These are phyloP conservation scores for Geotrichum macrosporum DNA, from an alignment of 1,139 yeast genomes.

Conservation along the genomic window DNA sequence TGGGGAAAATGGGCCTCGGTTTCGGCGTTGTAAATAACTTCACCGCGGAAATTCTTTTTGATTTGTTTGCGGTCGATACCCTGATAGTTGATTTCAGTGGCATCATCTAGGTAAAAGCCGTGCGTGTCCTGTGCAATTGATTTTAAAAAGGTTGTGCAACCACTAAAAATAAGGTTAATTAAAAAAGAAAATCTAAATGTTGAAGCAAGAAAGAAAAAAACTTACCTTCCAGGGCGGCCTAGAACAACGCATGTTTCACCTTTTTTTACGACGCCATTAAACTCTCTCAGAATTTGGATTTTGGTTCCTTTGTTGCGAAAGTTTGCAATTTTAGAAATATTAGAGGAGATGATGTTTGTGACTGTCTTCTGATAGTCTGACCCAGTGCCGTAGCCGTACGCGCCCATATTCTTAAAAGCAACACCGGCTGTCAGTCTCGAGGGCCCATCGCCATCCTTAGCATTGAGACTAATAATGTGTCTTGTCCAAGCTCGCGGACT, in stretches of 20 bases:
- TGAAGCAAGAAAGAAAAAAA: neutral
- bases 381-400: conserved; percentile 71
- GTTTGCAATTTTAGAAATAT: conserved; percentile 25
- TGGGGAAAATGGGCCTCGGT: conserved; percentile 56
- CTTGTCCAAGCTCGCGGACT: conserved; percentile 66
- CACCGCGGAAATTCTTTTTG: conserved; percentile 45
- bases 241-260: conserved; percentile 57
- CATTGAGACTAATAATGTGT: conserved; percentile 55
- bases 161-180: conserved; percentile 52
- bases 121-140: conserved; percentile 49
- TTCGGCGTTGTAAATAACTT: conserved; percentile 56
- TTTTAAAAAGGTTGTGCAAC: conserved; percentile 56
- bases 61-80: conserved; percentile 48
- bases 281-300: conserved; percentile 39
- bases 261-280: conserved; percentile 28
- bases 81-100: conserved; percentile 47
- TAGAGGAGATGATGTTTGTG: conserved; percentile 44
- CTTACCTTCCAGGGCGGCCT: conserved; percentile 54
- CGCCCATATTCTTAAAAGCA: conserved; percentile 62
- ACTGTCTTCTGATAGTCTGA: conserved; percentile 77
- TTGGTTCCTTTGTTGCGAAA: conserved; percentile 31
- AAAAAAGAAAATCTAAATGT: conserved; percentile 62
- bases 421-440: conserved; percentile 54
- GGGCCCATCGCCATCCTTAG: conserved; percentile 59
- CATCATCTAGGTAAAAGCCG: conserved; percentile 37